Evolutionary conservation across 257 asterid species (phyloP).

Genomic region (Scutellaria galericulata): DNA sequence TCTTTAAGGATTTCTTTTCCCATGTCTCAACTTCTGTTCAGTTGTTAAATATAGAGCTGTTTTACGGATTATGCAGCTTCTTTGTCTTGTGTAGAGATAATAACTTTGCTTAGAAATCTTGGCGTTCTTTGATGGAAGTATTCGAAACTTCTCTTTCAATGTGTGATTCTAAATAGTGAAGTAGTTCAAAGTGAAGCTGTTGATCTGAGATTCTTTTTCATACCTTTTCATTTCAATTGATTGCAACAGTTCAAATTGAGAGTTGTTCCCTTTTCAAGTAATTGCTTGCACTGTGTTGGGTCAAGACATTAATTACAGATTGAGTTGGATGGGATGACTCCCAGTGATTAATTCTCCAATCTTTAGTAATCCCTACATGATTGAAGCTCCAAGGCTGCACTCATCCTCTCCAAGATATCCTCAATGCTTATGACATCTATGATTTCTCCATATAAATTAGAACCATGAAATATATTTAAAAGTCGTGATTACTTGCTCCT

Average conservation of each 20-base stretch:
- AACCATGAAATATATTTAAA: constrained; percentile 5
- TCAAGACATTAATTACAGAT: background rate
- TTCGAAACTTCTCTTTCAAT: constrained; percentile 15
- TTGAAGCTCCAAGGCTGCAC: background rate
- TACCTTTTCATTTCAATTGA: constrained; percentile 7
- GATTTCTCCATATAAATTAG: constrained; percentile 1
- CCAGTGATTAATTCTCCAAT: background rate
- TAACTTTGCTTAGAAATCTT: constrained; percentile 5
- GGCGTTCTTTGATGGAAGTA: constrained; percentile 19
- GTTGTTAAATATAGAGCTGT: constrained; percentile 11
- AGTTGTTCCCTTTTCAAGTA: background rate
- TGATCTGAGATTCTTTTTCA: constrained; percentile 4
- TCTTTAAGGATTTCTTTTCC: constrained; percentile 2
- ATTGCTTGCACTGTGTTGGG: background rate
- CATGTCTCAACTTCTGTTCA: constrained; percentile 15
- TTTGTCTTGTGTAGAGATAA: constrained; percentile 2
- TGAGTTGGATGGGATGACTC: constrained; percentile 2
- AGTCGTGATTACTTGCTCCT: constrained; percentile 3
- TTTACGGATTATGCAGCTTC: constrained; percentile 6
- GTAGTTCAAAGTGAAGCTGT: constrained; percentile 15
- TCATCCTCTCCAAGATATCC: background rate
- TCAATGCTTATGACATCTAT: background rate
- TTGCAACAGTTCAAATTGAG: constrained; percentile 15
- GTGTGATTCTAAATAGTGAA: background rate
- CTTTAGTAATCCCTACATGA: background rate